Conservation (phyloP, 345 rosid genomes). For the Zanthoxylum bungeanum region DNA sequence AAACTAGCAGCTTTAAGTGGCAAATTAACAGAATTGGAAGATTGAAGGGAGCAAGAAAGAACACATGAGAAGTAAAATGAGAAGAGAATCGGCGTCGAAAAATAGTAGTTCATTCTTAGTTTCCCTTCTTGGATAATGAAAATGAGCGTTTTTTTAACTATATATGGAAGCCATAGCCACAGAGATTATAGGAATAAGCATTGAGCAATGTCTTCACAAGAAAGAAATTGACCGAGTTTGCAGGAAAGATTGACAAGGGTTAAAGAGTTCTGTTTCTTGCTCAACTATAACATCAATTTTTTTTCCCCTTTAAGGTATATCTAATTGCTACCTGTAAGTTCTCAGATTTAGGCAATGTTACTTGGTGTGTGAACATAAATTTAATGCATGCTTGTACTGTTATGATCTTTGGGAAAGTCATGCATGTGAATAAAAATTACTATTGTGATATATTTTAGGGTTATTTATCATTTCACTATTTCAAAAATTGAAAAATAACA, state of each 20-base stretch:
- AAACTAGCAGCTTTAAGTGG: conserved; percentile 33
- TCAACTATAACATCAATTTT: not conserved
- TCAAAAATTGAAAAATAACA: too few species aligned
- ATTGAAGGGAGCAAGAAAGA: not conserved
- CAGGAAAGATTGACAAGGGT: not conserved
- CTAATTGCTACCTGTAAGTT: not conserved
- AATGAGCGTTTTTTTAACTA: not conserved
- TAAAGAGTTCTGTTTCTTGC: not conserved
- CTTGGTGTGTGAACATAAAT: not conserved
- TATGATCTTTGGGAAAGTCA: not conserved
- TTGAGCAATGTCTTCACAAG: not conserved
- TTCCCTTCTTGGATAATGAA: not conserved
- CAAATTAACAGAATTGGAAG: not conserved
- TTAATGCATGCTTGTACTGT: conserved; percentile 2
- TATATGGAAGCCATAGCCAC: not conserved
- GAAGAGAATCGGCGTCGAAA: not conserved
- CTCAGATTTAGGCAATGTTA: not conserved
- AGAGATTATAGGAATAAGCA: not conserved
- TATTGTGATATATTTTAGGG: too few species aligned
- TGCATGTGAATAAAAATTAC: not conserved
- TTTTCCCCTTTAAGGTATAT: not conserved
- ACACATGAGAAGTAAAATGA: not conserved
- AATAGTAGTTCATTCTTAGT: not conserved
- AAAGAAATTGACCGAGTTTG: not conserved
- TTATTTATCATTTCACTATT: too few species aligned